These are phyloP conservation scores for Hypericum androsaemum DNA, from an alignment of 345 rosid species.

Conservation along the genomic window DNA sequence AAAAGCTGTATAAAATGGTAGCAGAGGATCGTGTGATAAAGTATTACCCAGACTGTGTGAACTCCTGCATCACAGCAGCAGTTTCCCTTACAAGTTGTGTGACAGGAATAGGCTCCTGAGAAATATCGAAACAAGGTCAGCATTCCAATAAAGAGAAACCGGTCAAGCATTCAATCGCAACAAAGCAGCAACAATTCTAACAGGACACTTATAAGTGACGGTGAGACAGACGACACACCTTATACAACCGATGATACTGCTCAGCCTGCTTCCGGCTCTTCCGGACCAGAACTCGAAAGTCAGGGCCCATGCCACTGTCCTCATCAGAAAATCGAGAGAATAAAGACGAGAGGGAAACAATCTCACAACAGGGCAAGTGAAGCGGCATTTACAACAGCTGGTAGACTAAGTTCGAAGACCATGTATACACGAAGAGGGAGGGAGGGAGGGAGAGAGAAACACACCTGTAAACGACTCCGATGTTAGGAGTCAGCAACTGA, in stretches of 20 bases:
- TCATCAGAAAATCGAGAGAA: neutral
- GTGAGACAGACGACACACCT: constrained; percentile 25
- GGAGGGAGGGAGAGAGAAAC: constrained; percentile 6
- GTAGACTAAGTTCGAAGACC: neutral
- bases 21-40: neutral
- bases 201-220: too few relatives aligned
- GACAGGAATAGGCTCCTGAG: constrained; percentile 94
- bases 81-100: constrained; percentile 96
- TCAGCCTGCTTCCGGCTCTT: constrained; percentile 95
- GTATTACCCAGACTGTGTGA: constrained; percentile 87
- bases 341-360: neutral
- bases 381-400: neutral
- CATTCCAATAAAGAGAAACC: neutral
- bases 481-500: constrained; percentile 75
- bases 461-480: constrained; percentile 97
- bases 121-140: neutral
- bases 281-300: constrained; percentile 83
- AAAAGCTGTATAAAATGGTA: neutral
- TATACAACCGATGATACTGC: constrained; percentile 69
- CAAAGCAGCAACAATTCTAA: neutral
- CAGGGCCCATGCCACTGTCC: constrained; percentile 96
- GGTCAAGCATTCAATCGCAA: neutral
- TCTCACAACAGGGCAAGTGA: neutral
- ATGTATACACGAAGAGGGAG: neutral
- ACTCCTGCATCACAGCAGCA: constrained; percentile 98